Evolutionary conservation across 164 flowering plant genomes (phyloP).

Genomic region (Aristolochia contorta): DNA sequence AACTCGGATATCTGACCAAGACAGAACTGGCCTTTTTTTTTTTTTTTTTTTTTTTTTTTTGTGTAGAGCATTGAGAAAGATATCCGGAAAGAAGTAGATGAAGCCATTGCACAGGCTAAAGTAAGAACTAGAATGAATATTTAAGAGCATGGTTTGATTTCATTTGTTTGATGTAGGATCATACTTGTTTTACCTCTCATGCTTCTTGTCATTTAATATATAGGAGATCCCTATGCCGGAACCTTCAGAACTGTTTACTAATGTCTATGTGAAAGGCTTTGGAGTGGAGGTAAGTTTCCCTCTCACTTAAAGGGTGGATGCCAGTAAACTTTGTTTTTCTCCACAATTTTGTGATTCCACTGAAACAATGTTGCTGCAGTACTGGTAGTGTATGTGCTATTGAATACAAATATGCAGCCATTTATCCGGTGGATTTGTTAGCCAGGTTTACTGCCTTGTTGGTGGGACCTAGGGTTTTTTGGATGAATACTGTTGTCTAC

Average conservation of each 20-base stretch:
- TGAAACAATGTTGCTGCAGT: too few relatives aligned
- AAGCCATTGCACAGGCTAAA: conserved; percentile 93
- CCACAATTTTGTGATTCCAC: too few relatives aligned
- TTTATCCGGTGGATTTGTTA: too few relatives aligned
- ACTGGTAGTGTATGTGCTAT: too few relatives aligned
- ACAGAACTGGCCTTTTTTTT: not conserved
- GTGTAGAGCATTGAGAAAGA: conserved; percentile 83
- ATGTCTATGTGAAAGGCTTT: conserved; percentile 70
- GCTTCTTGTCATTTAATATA: not conserved
- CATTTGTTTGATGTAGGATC: not conserved
- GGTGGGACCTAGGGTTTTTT: not conserved
- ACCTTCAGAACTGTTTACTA: conserved; percentile 72
- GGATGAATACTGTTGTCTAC: not conserved
- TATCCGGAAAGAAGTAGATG: conserved; percentile 83
- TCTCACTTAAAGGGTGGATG: not conserved
- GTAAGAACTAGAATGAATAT: conserved; percentile 21
- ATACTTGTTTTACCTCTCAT: not conserved
- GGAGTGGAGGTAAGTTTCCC: conserved; percentile 62
- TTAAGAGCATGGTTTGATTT: not conserved
- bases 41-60: conserved; percentile 1
- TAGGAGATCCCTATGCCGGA: conserved; percentile 97
- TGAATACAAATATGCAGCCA: too few relatives aligned
- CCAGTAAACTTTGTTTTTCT: not conserved
- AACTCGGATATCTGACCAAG: too few relatives aligned
- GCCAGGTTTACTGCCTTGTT: too few relatives aligned